Evolutionary conservation across 129 eudicot species (phyloP).

Genomic region (Sambucus nigra): DNA sequence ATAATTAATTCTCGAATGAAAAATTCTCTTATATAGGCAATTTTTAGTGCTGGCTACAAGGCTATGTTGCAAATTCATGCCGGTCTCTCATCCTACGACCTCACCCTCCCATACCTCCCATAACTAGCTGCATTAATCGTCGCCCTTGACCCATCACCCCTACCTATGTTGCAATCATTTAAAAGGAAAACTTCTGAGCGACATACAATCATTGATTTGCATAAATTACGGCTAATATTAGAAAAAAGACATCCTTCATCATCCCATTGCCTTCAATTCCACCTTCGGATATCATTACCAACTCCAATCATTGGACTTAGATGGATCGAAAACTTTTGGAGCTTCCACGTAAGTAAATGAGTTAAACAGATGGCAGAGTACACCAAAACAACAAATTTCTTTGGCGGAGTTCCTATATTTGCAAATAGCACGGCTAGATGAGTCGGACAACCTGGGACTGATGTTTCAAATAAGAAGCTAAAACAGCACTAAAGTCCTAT

Average conservation of each 20-base stretch:
- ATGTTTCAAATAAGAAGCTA: slow-evolving; percentile 13
- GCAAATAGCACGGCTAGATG: slow-evolving; percentile 50
- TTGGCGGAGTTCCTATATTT: slow-evolving; percentile 54
- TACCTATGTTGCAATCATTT: too few relatives aligned
- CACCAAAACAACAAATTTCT: slow-evolving; percentile 26
- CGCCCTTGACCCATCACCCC: too few relatives aligned
- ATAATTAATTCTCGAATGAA: too few relatives aligned
- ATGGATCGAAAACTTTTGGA: slow-evolving; percentile 45
- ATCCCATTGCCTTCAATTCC: slow-evolving; percentile 44
- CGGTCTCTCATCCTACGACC: too few relatives aligned
- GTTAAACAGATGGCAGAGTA: slow-evolving; percentile 30
- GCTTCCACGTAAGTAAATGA: slow-evolving; percentile 26
- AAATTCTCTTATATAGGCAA: too few relatives aligned
- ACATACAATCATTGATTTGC: slow-evolving; percentile 58
- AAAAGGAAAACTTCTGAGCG: slow-evolving; percentile 67
- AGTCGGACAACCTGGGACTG: slow-evolving; percentile 28
- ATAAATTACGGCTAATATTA: slow-evolving; percentile 49
- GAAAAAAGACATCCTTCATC: slow-evolving; percentile 29
- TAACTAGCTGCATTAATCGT: too few relatives aligned
- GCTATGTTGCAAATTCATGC: too few relatives aligned
- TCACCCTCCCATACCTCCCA: too few relatives aligned
- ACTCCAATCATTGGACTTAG: slow-evolving; percentile 48
- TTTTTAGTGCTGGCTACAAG: too few relatives aligned
- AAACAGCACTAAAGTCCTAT: slow-evolving; percentile 28
- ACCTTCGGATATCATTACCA: slow-evolving; percentile 46